Base-by-base conservation (phyloP, 2,329 filamentous ascomycete species). In the Atkinsonella hypoxylon region DNA sequence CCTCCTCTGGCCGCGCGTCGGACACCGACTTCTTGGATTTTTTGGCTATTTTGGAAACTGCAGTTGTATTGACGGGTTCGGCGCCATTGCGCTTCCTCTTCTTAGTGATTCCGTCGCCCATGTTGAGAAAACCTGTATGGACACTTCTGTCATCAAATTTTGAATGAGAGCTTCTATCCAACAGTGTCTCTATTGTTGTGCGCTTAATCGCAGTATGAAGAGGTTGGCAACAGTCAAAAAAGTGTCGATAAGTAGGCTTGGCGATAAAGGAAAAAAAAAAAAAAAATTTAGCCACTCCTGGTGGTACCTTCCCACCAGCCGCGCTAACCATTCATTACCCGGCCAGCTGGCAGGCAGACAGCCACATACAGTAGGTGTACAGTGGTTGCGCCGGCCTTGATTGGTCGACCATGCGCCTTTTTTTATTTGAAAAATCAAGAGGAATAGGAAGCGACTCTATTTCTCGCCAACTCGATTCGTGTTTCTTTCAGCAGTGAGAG, bases 31-130 rank as follows among this genome's bases (percentile, higher is more conserved):
- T 62, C 67, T 69, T 72, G 56, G 62, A 40, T 61, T 73, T 75
- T 63, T 74, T 74, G 32, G 63, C 55, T 52, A 70, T 71, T 40
- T 68, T 65, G 22, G 62, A 51, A 34, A 47, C 34, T 6, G 54
- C 54, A 5, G 53, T 43, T 3, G 53, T 48, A 36, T 61, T 54
- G 30, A 58, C 51, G 15, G 59, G 57, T 43, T 68, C 64, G 48
- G 59, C 62, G 52, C 63, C 65, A 57, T 62, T 67, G 51, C 66
- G 64, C 56, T 69, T 71, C 53, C 73, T 67, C 64, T 75, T 76
- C 57, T 74, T 75, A 59, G 58, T 67, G 45, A 63, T 57, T 44
- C 61, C 56, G 53, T 62, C 58, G 56, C 64, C 62, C 67, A 69
- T 69, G 12, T 49, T 65, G 53, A 41, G 36, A 7, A 39, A 3